A percentile compares a stretch with the other conserved stretches of the same genome.
These are phyloP conservation scores for Scheffersomyces cryptocercus DNA, from an alignment of 1,139 yeast species.

Conservation along the genomic window DNA sequence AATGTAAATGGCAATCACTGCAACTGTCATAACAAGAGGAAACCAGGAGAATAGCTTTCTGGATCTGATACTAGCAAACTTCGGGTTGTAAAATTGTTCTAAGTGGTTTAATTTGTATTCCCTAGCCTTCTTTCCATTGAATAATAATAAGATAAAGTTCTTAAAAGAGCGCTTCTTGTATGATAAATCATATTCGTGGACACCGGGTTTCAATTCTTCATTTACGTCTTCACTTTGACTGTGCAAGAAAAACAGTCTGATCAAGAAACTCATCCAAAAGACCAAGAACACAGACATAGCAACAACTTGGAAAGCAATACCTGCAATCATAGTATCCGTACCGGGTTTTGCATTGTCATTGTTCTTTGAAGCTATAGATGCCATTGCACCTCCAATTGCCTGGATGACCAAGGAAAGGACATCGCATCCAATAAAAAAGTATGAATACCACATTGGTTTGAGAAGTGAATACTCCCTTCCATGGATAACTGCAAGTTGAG, in stretches of 20 bases:
- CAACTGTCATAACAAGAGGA: conserved; percentile 51
- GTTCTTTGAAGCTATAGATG: conserved; percentile 53
- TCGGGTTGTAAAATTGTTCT: conserved; percentile 39
- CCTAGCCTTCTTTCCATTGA: conserved; percentile 24
- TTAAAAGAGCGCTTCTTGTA: conserved; percentile 24
- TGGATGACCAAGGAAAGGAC: conserved; percentile 70
- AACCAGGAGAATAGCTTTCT: conserved; percentile 46
- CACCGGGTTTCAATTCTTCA: conserved; percentile 10
- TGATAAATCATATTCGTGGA: conserved; percentile 16
- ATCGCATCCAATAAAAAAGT: conserved; percentile 67
- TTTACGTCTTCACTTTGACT: background rate
- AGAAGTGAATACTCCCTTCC: conserved; percentile 63
- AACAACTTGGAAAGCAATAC: conserved; percentile 75
- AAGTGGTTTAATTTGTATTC: conserved; percentile 23
- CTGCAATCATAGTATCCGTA: conserved; percentile 77
- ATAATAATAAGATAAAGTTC: conserved; percentile 32
- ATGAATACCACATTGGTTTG: conserved; percentile 75
- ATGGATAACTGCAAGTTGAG: conserved; percentile 69
- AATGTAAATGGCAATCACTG: conserved; percentile 61
- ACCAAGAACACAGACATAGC: conserved; percentile 66
- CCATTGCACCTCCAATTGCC: conserved; percentile 82
- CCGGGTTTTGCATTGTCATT: conserved; percentile 50
- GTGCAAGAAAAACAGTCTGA: conserved; percentile 39
- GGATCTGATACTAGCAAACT: conserved; percentile 42
- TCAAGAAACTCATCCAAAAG: conserved; percentile 57